Percentiles rank a stretch among this genome's conserved stretches.
These are phyloP conservation scores for Didymella glomerata DNA, from an alignment of 2,329 filamentous ascomycete genomes.

Conservation along the genomic window DNA sequence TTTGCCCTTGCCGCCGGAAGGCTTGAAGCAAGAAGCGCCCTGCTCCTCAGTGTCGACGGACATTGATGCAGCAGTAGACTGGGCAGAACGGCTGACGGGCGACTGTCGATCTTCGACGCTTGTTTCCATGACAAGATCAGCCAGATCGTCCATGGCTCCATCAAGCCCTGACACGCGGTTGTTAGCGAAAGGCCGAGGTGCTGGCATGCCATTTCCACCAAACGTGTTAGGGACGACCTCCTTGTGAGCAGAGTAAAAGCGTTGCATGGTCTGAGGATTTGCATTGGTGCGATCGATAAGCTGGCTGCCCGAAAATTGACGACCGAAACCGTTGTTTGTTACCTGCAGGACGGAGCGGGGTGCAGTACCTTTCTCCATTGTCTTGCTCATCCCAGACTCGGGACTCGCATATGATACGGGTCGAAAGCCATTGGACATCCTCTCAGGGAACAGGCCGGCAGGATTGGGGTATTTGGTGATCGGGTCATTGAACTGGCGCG, in stretches of 20 bases:
- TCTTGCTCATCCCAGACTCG: constrained; percentile 26
- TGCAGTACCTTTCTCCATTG: constrained; percentile 29
- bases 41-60: constrained; percentile 30
- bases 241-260: constrained; percentile 36
- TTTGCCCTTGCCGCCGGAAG: constrained; percentile 42
- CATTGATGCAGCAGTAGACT: constrained; percentile 3
- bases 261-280: constrained; percentile 37
- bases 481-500: constrained; percentile 26
- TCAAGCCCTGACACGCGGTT: constrained; percentile 47
- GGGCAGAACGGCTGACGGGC: constrained; percentile 13
- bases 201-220: constrained; percentile 16
- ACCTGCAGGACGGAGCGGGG: constrained; percentile 22
- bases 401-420: constrained; percentile 16
- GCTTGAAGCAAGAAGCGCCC: constrained; percentile 45
- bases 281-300: constrained; percentile 32
- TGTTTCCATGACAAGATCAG: constrained; percentile 39
- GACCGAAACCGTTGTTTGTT: constrained; percentile 22
- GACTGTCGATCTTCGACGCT: constrained; percentile 25
- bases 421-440: constrained; percentile 18
- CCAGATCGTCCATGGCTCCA: constrained; percentile 52
- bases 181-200: constrained; percentile 33
- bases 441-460: constrained; percentile 26
- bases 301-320: constrained; percentile 40
- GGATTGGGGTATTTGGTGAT: constrained; percentile 25
- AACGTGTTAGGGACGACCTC: constrained; percentile 28